phyloP scores from a whole-genome alignment of 768 basidiomycete species.

The Suillus bovinus region DNA sequence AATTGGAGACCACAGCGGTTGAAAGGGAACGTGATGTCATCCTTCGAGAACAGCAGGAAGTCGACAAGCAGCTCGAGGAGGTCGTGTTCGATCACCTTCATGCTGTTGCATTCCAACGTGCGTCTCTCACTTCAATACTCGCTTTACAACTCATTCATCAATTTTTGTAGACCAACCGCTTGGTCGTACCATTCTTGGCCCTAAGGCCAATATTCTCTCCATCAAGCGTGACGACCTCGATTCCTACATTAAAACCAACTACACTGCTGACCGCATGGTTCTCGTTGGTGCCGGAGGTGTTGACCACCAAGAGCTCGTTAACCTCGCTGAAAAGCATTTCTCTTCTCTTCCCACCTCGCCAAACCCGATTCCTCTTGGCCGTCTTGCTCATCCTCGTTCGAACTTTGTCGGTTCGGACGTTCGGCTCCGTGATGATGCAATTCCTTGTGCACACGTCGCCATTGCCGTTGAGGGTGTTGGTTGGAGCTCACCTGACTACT shows the following conservation, averaged over 20 bases:
- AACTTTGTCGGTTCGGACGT: constrained; percentile 93
- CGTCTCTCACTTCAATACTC: constrained; percentile 25
- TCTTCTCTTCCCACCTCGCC: constrained; percentile 83
- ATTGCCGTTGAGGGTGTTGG: constrained; percentile 97
- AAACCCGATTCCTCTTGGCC: constrained; percentile 87
- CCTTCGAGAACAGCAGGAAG: constrained; percentile 96
- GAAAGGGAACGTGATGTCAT: constrained; percentile 98
- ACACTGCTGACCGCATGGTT: constrained; percentile 98
- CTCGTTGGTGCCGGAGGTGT: constrained; percentile 97
- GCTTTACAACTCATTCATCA: constrained; percentile 9
- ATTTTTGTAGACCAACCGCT: constrained; percentile 77
- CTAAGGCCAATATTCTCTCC: constrained; percentile 93
- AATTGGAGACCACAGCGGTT: constrained; percentile 82
- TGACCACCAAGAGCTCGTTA: constrained; percentile 88
- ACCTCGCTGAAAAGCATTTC: constrained; percentile 94
- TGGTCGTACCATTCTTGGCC: constrained; percentile 96
- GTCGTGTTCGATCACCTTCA: constrained; percentile 99
- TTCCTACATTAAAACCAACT: constrained; percentile 95
- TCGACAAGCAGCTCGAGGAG: constrained; percentile 97
- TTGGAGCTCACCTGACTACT: constrained; percentile 98
- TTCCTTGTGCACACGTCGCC: constrained; percentile 88
- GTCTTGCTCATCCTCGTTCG: constrained; percentile 73
- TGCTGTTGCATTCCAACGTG: constrained; percentile 94
- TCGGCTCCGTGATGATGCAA: constrained; percentile 89
- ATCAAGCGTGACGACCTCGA: constrained; percentile 89